Evolutionary conservation across 2,329 filamentous ascomycete genomes (phyloP).

Genomic region (Xylariales sp.): DNA sequence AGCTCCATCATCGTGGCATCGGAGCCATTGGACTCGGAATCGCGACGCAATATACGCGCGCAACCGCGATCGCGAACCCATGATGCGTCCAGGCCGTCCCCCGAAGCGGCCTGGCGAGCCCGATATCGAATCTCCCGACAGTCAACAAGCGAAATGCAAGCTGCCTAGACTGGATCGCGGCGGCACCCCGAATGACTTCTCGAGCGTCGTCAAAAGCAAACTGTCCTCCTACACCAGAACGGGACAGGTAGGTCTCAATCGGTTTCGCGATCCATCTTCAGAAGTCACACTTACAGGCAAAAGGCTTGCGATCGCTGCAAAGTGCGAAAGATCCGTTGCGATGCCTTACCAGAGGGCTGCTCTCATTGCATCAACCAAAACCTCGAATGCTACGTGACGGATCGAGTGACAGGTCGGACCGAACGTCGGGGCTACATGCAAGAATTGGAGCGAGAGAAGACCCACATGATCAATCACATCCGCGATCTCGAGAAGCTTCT

Average conservation of each 20-base stretch:
- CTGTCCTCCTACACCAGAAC: conserved; percentile 57
- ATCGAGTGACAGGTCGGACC: conserved; percentile 78
- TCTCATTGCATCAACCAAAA: conserved; percentile 74
- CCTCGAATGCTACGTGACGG: conserved; percentile 77
- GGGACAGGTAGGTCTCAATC: conserved; percentile 50
- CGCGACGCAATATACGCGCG: no score
- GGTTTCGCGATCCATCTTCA: background rate
- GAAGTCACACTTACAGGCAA: background rate
- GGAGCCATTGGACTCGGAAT: no score
- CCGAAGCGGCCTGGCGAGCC: conserved; percentile 40
- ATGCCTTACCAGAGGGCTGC: conserved; percentile 74
- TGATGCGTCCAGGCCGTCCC: conserved; percentile 36
- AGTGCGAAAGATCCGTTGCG: conserved; percentile 85
- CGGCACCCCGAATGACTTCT: conserved; percentile 43
- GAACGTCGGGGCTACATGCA: conserved; percentile 75
- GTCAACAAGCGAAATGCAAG: conserved; percentile 37
- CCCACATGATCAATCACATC: conserved; percentile 61
- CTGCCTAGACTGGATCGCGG: conserved; percentile 43
- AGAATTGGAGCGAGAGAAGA: conserved; percentile 68
- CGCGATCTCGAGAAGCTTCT: conserved; percentile 65
- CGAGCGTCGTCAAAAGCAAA: conserved; percentile 50
- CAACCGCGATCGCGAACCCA: no score
- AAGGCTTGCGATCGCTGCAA: conserved; percentile 81
- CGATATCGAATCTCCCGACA: conserved; percentile 30
- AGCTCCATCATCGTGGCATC: no score